A percentile compares a stretch with the other conserved stretches of the same genome.
phyloP scores from a whole-genome alignment of 2,329 filamentous ascomycete genomes.

The Fusarium aywerte region DNA sequence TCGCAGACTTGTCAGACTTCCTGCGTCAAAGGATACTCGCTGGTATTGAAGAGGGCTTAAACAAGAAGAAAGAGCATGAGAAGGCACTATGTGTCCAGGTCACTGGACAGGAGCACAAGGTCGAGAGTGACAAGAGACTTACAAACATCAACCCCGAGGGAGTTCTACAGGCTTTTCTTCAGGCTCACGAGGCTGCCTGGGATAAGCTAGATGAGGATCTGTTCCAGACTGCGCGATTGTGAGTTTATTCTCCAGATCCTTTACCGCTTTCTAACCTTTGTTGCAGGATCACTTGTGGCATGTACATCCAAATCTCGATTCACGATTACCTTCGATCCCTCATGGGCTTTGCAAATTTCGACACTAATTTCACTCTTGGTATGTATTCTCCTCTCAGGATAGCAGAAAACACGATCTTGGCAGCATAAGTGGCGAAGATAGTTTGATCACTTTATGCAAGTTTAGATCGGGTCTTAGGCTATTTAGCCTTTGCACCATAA shows the following conservation, averaged over 20 bases:
- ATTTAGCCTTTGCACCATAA: no score
- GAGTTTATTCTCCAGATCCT: no score
- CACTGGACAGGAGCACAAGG: neutral
- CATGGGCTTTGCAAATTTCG: constrained; percentile 60
- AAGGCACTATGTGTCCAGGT: neutral
- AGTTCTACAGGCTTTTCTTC: neutral
- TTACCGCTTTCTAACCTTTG: no score
- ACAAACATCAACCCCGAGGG: neutral
- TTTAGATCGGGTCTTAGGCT: no score
- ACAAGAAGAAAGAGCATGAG: neutral
- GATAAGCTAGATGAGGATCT: constrained; percentile 5
- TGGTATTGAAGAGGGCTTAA: neutral
- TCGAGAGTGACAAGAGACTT: neutral
- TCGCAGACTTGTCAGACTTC: neutral
- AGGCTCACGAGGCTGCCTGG: constrained; percentile 7
- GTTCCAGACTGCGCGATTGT: constrained; percentile 12
- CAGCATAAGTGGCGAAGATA: no score
- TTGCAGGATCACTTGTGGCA: constrained; percentile 65
- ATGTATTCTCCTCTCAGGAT: no score
- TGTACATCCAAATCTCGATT: constrained; percentile 64
- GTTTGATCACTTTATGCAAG: no score
- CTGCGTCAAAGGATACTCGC: neutral
- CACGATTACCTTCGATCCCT: constrained; percentile 55
- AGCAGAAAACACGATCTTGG: no score
- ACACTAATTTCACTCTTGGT: constrained; percentile 71